Evolutionary conservation across 371 early-diverging fungal species (phyloP).

Genomic region (Dinochytrium kinnereticum): DNA sequence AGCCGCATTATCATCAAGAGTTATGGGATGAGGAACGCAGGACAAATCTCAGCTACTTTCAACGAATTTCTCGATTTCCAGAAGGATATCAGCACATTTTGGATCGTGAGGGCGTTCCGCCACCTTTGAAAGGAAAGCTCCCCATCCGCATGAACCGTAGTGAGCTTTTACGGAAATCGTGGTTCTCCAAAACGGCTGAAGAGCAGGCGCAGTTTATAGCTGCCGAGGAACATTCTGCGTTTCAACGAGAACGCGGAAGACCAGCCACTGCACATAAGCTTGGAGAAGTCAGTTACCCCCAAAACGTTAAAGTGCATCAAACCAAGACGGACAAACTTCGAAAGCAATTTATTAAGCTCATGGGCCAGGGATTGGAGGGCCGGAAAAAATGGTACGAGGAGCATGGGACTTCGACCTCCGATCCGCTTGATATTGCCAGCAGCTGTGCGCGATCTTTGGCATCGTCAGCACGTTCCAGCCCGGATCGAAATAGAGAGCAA

Average conservation of each 20-base stretch:
- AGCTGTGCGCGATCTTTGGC: not conserved
- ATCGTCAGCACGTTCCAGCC: slow-evolving; percentile 1
- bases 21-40: slow-evolving; percentile 43
- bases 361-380: slow-evolving; percentile 18
- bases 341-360: slow-evolving; percentile 13
- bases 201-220: not conserved
- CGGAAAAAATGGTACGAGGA: slow-evolving; percentile 10
- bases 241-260: not conserved
- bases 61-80: slow-evolving; percentile 44
- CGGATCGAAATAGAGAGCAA: not conserved
- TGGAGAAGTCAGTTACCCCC: not conserved
- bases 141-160: slow-evolving; percentile 26
- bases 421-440: slow-evolving; percentile 20
- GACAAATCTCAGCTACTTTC: slow-evolving; percentile 44
- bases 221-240: not conserved
- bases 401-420: slow-evolving; percentile 15
- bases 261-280: not conserved
- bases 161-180: slow-evolving; percentile 26
- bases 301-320: slow-evolving; percentile 16
- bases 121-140: slow-evolving; percentile 27
- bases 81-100: slow-evolving; percentile 43
- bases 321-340: slow-evolving; percentile 27
- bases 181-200: not conserved
- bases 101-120: slow-evolving; percentile 36
- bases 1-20: slow-evolving; percentile 42